A percentile compares a stretch with the other conserved stretches of the same genome.
These are phyloP conservation scores for Agrostemma githago DNA, from an alignment of 148 eudicot genomes.

Conservation along the genomic window DNA sequence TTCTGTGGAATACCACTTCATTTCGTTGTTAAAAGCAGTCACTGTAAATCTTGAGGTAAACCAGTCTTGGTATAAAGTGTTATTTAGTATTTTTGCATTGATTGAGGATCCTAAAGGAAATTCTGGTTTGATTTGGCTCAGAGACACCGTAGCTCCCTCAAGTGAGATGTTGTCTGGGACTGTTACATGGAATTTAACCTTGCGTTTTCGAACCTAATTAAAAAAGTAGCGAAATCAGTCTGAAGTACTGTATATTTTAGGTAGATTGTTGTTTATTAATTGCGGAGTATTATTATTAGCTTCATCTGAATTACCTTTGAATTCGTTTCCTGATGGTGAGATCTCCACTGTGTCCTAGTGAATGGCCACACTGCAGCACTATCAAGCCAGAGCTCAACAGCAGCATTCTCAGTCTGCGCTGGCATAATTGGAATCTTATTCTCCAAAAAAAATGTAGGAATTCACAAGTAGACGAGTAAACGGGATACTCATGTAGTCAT, in stretches of 20 bases:
- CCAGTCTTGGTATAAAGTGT: constrained; percentile 49
- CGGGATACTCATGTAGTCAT: neutral
- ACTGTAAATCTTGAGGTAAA: constrained; percentile 42
- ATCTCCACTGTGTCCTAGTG: constrained; percentile 60
- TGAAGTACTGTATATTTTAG: neutral
- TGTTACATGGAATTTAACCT: constrained; percentile 36
- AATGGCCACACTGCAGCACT: constrained; percentile 65
- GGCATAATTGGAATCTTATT: neutral
- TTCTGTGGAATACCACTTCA: constrained; percentile 44
- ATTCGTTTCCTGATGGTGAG: constrained; percentile 48
- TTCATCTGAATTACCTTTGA: constrained; percentile 39
- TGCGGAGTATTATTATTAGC: neutral
- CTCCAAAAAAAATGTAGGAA: neutral
- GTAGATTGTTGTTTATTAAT: neutral
- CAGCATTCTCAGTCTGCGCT: constrained; percentile 40
- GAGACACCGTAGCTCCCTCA: constrained; percentile 31
- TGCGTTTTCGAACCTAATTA: constrained; percentile 38
- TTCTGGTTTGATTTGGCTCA: constrained; percentile 24
- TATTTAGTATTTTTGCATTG: constrained; percentile 41
- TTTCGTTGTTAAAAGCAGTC: constrained; percentile 44
- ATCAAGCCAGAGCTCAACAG: constrained; percentile 52
- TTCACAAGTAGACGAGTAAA: neutral
- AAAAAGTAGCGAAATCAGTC: neutral
- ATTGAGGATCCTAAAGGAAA: constrained; percentile 58
- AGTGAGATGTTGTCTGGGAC: constrained; percentile 31